Conservation (phyloP, 2,329 filamentous ascomycete genomes). For the Fusarium solani-melongenae region DNA sequence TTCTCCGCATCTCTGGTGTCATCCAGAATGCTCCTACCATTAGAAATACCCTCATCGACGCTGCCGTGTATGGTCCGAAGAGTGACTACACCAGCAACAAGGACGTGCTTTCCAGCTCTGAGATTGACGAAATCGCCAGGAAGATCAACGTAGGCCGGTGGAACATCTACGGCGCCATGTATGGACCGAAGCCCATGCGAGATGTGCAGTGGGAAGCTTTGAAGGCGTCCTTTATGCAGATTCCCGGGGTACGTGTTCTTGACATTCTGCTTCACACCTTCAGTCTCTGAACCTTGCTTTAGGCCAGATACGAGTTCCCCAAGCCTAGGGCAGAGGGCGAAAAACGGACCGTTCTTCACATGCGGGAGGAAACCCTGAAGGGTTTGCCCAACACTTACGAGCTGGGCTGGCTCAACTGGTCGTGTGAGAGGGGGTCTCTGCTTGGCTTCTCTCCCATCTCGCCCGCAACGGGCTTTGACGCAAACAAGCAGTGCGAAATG, state of each 20-base stretch:
- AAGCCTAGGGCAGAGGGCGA: not conserved
- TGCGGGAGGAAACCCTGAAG: not conserved
- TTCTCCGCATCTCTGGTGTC: slow-evolving; percentile 2
- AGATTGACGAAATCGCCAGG: slow-evolving; percentile 11
- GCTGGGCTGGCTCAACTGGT: not conserved
- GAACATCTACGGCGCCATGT: slow-evolving; percentile 10
- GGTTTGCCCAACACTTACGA: slow-evolving; percentile 4
- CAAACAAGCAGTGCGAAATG: slow-evolving; percentile 5
- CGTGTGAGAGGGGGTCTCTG: not conserved
- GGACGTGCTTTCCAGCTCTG: not conserved
- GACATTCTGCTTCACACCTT: not conserved
- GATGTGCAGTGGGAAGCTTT: not conserved
- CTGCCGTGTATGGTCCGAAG: slow-evolving; percentile 6
- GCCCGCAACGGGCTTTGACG: not conserved
- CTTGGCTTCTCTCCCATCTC: slow-evolving; percentile 3
- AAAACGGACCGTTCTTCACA: not conserved
- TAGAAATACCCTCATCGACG: slow-evolving; percentile 10
- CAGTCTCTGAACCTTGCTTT: not conserved
- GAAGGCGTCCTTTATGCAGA: not conserved
- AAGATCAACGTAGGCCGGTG: slow-evolving; percentile 7
- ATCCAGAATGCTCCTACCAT: slow-evolving; percentile 16
- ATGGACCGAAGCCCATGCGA: slow-evolving; percentile 4
- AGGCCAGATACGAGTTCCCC: not conserved
- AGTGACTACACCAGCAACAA: not conserved
- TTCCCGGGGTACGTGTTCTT: not conserved